Conservation (phyloP, 192 early-diverging fungal genomes). For the Linnemannia schmuckeri region DNA sequence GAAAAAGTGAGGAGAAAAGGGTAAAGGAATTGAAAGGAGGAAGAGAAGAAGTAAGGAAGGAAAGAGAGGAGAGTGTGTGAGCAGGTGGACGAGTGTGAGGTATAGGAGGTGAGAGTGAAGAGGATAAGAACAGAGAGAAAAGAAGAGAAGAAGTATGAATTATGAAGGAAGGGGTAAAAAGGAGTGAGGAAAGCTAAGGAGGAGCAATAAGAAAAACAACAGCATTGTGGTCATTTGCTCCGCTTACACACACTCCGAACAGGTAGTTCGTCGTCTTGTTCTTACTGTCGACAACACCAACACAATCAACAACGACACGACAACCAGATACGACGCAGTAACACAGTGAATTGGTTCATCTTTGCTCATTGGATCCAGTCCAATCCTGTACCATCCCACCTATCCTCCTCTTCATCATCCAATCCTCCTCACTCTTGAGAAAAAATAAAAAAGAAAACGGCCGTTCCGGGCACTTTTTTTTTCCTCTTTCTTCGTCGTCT, state of each 20-base stretch:
- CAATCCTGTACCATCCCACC: too few species aligned
- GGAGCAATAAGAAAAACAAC: neutral
- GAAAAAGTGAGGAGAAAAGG: neutral
- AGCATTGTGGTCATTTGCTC: neutral
- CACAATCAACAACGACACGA: neutral
- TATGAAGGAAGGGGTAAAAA: neutral
- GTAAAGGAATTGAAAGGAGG: neutral
- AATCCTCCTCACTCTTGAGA: neutral
- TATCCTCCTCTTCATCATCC: neutral
- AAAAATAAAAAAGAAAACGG: neutral
- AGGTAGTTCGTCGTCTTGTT: neutral
- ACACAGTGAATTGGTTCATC: too few species aligned
- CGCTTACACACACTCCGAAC: neutral
- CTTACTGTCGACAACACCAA: neutral
- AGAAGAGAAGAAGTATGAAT: too few species aligned
- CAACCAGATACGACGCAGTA: too few species aligned
- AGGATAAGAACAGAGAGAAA: slow-evolving; percentile 8
- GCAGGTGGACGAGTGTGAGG: neutral
- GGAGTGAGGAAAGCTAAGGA: neutral
- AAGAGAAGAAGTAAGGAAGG: neutral
- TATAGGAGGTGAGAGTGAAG: neutral
- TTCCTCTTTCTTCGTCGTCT: neutral
- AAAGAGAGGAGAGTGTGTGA: neutral
- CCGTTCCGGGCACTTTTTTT: neutral
- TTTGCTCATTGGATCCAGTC: too few species aligned